Percentiles rank a stretch among this genome's conserved stretches.
These are phyloP conservation scores for Apiotrichum veenhuisii DNA, from an alignment of 1,284 basidiomycete species.

Conservation along the genomic window DNA sequence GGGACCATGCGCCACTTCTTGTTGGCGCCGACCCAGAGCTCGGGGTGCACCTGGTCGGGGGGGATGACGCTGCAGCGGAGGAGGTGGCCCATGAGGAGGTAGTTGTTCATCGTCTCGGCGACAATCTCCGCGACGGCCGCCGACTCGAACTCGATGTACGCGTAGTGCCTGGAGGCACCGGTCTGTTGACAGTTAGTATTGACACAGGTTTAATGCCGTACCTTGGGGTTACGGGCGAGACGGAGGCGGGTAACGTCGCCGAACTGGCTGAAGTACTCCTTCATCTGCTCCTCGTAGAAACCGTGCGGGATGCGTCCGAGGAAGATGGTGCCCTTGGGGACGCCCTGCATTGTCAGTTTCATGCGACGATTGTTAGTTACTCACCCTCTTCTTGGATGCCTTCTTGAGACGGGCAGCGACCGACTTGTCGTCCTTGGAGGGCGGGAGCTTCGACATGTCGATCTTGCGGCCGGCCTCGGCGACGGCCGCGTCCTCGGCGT, in stretches of 20 bases:
- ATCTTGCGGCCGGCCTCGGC: conserved; percentile 49
- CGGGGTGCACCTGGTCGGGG: conserved; percentile 81
- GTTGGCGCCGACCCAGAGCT: conserved; percentile 96
- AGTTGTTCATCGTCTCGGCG: conserved; percentile 98
- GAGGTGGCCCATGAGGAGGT: conserved; percentile 89
- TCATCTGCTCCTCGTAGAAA: conserved; percentile 93
- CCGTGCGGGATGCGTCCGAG: conserved; percentile 91
- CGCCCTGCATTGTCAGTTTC: conserved; percentile 24
- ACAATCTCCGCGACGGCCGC: conserved; percentile 88
- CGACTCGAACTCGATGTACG: conserved; percentile 91
- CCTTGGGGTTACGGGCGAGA: conserved; percentile 90
- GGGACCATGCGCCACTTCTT: conserved; percentile 81
- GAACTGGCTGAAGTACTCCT: conserved; percentile 90
- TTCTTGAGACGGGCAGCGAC: conserved; percentile 77
- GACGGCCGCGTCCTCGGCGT: conserved; percentile 55
- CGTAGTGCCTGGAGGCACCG: conserved; percentile 93
- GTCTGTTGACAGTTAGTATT: conserved; percentile 57
- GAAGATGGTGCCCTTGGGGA: conserved; percentile 78
- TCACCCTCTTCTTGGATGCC: conserved; percentile 71
- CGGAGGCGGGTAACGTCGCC: conserved; percentile 84
- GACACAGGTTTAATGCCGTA: conserved; percentile 35
- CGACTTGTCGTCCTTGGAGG: conserved; percentile 74
- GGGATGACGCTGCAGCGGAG: conserved; percentile 80
- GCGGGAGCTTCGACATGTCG: conserved; percentile 69
- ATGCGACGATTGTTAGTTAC: conserved; percentile 31